Evolutionary conservation across 148 eudicot species (phyloP), one percentile per base, ranked within the genome.

Genomic region (Vaccinium macrocarpon): DNA sequence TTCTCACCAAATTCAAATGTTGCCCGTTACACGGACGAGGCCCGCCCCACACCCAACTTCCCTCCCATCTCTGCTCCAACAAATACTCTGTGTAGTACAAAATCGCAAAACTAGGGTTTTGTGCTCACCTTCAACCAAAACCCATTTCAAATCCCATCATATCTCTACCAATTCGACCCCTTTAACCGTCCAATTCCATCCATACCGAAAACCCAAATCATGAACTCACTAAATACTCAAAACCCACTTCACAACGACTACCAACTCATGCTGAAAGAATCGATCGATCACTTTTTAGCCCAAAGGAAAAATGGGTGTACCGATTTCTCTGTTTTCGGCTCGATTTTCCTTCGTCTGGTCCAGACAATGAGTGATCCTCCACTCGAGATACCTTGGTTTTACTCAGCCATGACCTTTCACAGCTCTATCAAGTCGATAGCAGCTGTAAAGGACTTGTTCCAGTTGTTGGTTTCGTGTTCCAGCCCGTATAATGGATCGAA

Each of bases 301-400:
- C 88, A 89, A 74, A 79, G 88, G 64, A 82, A 80, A 52, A 85
- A 86, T 27, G 97, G 98, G 46, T 49, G 74, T 38, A 84, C 94
- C 42, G 90, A 93, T 85, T 94, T 94, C 85, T 90, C 92, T 4
- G 85, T 82, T 48, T 91, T 92, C 59, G 87, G 82, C 74, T 86
- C 89, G 79, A 89, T 95, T 72, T 93, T 94, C 86, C 93, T 88
- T 64, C 91, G 98, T 10, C 75, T 93, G 84, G 88, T 95, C 38
- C 96, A 92, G 79, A 85, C 91, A 5, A 90, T 92, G 90, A 84
- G 87, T 38, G 94, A 94, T 27, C 98, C 98, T 19, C 96, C 98
- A 6, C 88, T 95, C 57, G 97, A 94, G 82, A 76, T 95, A 72
- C 89, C 89, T 57, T 95, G 97, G 98, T 95, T 95, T 78, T 91